A percentile compares a stretch with the other conserved stretches of the same genome.
These are phyloP conservation scores for Volvox carteri DNA, from an alignment of 163 green algal species.

Conservation along the genomic window DNA sequence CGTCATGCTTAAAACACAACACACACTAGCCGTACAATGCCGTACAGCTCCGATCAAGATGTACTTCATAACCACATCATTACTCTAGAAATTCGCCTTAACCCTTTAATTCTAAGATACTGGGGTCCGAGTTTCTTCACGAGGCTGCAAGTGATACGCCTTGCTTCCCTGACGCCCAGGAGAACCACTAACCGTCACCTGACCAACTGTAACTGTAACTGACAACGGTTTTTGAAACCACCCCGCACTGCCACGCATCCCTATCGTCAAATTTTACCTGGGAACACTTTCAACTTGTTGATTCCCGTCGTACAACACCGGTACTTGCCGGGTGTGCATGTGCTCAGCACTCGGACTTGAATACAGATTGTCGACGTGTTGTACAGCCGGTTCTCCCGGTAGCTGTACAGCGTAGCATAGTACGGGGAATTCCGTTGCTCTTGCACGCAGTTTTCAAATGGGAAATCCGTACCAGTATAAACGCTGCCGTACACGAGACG, in stretches of 20 bases:
- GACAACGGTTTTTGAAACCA: background rate
- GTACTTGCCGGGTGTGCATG: background rate
- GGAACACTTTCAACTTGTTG: conserved; percentile 56
- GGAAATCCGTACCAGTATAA: conserved; percentile 27
- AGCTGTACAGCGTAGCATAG: conserved; percentile 41
- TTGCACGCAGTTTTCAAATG: conserved; percentile 43
- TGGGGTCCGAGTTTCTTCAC: no score
- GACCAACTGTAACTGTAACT: no score
- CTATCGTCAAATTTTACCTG: conserved; percentile 9
- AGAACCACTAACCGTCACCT: no score
- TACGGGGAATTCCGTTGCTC: conserved; percentile 39
- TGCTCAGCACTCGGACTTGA: background rate
- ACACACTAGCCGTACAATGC: no score
- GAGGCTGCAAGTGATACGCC: no score
- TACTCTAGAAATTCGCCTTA: no score
- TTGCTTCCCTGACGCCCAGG: no score
- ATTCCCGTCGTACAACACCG: conserved; percentile 7
- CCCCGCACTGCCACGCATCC: background rate
- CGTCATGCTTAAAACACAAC: no score
- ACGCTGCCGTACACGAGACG: background rate
- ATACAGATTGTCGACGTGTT: conserved; percentile 26
- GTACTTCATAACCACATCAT: no score
- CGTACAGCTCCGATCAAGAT: no score
- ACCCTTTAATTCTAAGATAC: no score
- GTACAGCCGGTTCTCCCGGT: background rate